Base-by-base conservation (phyloP, 176 grass and related monocot species). In the Poa pratensis region DNA sequence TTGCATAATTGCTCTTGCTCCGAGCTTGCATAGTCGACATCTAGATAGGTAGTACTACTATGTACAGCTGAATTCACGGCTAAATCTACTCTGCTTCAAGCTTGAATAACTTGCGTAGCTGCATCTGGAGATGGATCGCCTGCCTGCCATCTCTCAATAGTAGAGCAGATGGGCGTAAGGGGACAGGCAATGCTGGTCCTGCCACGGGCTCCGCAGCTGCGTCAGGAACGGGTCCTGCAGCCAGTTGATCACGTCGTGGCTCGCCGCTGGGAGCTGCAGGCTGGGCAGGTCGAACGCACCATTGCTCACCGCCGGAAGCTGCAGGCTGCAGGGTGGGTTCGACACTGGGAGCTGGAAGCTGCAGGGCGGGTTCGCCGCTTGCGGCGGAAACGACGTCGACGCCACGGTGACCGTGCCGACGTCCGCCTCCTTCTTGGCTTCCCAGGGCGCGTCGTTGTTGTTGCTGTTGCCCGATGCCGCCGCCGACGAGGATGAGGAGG, bases 121-220 rank as follows among this genome's bases (percentile, higher is more conserved):
- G 35, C 35, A 37, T 37, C 35, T 35, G 34, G 34, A 35, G 34
- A 35, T 35, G 34, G 34, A 35, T 35, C 34, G 34, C 34, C 34
- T 35, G 34, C 34, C 34, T 35, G 34, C 34, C 34, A 35, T 35
- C 34, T 35, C 34, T 35, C 40, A 46, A 46, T 86, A 87, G 35
- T 75, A 88, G 19, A 97, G 91, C 71, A 88, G 73, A 73, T 53
- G 27, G 0, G 45, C 45, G 45, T 46, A 46, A 2, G 45, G 45
- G 45, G 45, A 46, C 45, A 12, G 10, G 45, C 45, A 46, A 46
- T 46, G 45, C 76, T 87, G 86, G 9, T 92, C 94, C 43, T 90
- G 86, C 94, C 90, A 97, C 17, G 94, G 75, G 87, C 94, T 97
- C 19, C 86, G 86, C 54, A 85, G 83, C 84, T 92, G 92, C 58